phyloP scores from a whole-genome alignment of 345 rosid species.

The Citrus australasica region DNA sequence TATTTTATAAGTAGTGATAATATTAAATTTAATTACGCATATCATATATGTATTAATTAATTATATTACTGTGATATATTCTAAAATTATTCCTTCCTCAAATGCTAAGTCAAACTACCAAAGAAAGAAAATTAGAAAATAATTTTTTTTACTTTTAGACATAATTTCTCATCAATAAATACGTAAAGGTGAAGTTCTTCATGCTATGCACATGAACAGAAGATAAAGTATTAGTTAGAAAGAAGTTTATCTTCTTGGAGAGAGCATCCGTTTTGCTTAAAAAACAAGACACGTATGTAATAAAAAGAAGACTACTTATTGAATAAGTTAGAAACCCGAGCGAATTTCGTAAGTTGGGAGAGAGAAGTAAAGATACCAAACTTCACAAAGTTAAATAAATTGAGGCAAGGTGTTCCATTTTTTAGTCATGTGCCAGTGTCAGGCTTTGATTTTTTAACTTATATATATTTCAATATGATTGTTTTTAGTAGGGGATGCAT shows the following conservation, averaged over 20 bases:
- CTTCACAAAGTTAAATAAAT: too few species aligned
- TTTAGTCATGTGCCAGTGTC: too few species aligned
- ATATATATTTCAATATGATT: too few species aligned
- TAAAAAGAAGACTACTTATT: neutral
- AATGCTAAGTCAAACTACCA: neutral
- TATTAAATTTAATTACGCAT: too few species aligned
- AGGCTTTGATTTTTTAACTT: too few species aligned
- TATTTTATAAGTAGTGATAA: accelerated
- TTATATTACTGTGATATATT: too few species aligned
- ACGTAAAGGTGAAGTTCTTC: neutral
- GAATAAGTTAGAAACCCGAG: too few species aligned
- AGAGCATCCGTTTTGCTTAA: constrained; percentile 12
- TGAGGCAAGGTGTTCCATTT: too few species aligned
- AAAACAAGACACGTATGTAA: neutral
- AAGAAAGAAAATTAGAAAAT: neutral
- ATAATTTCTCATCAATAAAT: neutral
- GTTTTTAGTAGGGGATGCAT: too few species aligned
- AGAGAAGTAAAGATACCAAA: too few species aligned
- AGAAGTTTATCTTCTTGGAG: neutral
- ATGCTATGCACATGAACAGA: neutral
- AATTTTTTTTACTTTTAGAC: neutral
- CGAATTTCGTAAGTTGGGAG: too few species aligned
- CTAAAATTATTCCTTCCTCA: neutral
- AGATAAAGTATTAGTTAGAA: neutral
- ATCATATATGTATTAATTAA: too few species aligned